These are phyloP conservation scores for Mycena haematopus DNA, from an alignment of 768 basidiomycete species.

Conservation along the genomic window DNA sequence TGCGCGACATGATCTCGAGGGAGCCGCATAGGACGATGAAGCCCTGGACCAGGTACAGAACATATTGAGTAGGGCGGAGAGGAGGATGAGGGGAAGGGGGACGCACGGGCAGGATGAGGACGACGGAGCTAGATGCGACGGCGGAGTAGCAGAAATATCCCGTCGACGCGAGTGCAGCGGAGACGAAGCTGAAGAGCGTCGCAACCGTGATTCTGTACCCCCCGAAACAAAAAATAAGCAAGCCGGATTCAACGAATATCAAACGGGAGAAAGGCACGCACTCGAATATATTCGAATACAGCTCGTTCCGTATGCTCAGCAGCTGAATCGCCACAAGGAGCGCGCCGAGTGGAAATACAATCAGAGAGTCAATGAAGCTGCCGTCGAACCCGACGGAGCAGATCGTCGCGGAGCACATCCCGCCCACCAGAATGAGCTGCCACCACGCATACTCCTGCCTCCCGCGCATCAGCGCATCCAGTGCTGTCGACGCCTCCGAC, in stretches of 20 bases:
- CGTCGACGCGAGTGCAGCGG: conserved; percentile 75
- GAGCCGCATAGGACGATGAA: conserved; percentile 76
- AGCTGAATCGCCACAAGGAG: conserved; percentile 77
- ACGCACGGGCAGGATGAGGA: conserved; percentile 78
- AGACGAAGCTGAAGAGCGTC: conserved; percentile 77
- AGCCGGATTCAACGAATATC: no score
- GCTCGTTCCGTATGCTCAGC: conserved; percentile 73
- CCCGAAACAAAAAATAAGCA: neutral
- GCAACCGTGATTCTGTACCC: conserved; percentile 73
- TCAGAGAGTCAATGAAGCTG: conserved; percentile 77
- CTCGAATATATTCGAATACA: conserved; percentile 85
- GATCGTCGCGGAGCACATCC: conserved; percentile 78
- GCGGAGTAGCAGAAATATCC: conserved; percentile 83
- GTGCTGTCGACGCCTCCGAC: conserved; percentile 68
- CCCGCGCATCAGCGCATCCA: conserved; percentile 78
- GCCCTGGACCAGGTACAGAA: conserved; percentile 43
- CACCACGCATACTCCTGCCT: conserved; percentile 65
- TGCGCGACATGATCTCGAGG: conserved; percentile 80
- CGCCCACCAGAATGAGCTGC: conserved; percentile 74
- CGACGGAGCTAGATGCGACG: conserved; percentile 76
- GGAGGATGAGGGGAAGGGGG: neutral
- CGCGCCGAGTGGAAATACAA: conserved; percentile 77
- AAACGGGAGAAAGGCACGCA: conserved; percentile 35
- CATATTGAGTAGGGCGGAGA: conserved; percentile 17
- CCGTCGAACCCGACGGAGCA: conserved; percentile 76